Percentiles rank a stretch among this genome's conserved stretches.
These are phyloP conservation scores for Tausonia pullulans DNA, from an alignment of 1,284 basidiomycete genomes.

Conservation along the genomic window DNA sequence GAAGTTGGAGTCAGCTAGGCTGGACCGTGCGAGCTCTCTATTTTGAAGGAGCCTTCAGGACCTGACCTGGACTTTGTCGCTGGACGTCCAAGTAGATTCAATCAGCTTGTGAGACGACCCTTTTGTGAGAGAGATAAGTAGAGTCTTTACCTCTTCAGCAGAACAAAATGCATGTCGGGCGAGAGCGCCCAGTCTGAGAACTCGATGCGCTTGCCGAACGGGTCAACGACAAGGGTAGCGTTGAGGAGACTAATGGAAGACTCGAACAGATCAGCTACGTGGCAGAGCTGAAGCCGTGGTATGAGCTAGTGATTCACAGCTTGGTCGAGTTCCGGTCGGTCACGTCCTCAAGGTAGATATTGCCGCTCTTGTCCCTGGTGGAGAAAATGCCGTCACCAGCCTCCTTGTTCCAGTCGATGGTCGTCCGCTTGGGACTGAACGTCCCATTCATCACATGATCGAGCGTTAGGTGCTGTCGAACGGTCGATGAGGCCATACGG, in stretches of 20 bases:
- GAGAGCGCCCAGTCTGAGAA: slow-evolving; percentile 56
- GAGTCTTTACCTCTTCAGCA: slow-evolving; percentile 30
- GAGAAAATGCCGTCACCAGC: slow-evolving; percentile 87
- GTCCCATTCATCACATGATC: slow-evolving; percentile 86
- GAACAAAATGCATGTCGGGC: slow-evolving; percentile 1
- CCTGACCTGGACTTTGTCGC: too few relatives aligned
- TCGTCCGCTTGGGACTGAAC: slow-evolving; percentile 43
- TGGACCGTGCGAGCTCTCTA: background rate
- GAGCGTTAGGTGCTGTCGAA: slow-evolving; percentile 62
- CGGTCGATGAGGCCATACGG: slow-evolving; percentile 31
- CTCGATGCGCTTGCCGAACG: background rate
- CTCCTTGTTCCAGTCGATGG: slow-evolving; percentile 73
- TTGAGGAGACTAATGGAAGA: background rate
- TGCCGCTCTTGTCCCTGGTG: slow-evolving; percentile 42
- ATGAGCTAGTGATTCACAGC: too few relatives aligned
- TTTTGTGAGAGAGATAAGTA: too few relatives aligned
- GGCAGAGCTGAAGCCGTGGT: too few relatives aligned
- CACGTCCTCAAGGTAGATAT: slow-evolving; percentile 65
- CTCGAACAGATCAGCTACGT: too few relatives aligned
- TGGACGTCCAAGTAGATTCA: too few relatives aligned
- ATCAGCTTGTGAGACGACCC: too few relatives aligned
- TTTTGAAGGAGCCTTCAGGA: too few relatives aligned
- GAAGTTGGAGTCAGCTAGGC: background rate
- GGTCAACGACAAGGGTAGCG: slow-evolving; percentile 6
- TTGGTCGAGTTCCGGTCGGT: slow-evolving; percentile 38